Conservation (phyloP, 805 yeast genomes). For the Candida dajiaensis region DNA sequence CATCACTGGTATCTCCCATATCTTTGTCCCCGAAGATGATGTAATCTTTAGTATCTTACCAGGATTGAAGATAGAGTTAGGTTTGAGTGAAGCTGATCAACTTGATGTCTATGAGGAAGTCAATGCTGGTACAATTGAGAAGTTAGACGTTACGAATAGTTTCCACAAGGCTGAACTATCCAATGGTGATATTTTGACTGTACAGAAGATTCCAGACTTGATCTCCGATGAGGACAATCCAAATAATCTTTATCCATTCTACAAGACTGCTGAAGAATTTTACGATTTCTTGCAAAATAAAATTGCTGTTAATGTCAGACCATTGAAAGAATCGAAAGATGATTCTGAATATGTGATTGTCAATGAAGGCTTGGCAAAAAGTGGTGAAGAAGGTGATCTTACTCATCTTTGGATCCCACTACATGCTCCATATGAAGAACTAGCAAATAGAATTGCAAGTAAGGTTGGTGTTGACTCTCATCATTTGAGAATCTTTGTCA, state of each 20-base stretch:
- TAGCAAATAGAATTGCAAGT: conserved; percentile 57
- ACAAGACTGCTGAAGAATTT: conserved; percentile 36
- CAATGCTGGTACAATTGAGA: conserved; percentile 45
- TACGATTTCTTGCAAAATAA: conserved; percentile 55
- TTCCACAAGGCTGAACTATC: conserved; percentile 53
- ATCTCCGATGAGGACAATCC: conserved; percentile 5
- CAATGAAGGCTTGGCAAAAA: conserved; percentile 21
- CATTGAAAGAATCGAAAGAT: conserved; percentile 34
- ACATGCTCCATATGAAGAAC: conserved; percentile 47
- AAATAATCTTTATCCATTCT: conserved; percentile 25
- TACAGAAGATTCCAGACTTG: conserved; percentile 17
- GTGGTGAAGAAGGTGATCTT: conserved; percentile 16
- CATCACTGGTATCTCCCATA: conserved; percentile 63
- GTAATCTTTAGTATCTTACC: conserved; percentile 35
- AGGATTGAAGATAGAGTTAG: conserved; percentile 36
- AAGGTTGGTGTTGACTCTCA: conserved; percentile 49
- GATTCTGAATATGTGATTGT: conserved; percentile 46
- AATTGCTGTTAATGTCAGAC: conserved; percentile 49
- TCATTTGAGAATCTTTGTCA: conserved; percentile 59
- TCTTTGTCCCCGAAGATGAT: conserved; percentile 44
- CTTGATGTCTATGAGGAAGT: conserved; percentile 55
- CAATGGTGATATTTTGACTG: conserved; percentile 60
- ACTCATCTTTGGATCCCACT: conserved; percentile 69
- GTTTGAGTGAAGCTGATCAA: conserved; percentile 28
- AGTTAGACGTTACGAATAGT: conserved; percentile 28